Evolutionary conservation across 805 yeast species (phyloP).

Genomic region (Cyberlindnera suaveolens): DNA sequence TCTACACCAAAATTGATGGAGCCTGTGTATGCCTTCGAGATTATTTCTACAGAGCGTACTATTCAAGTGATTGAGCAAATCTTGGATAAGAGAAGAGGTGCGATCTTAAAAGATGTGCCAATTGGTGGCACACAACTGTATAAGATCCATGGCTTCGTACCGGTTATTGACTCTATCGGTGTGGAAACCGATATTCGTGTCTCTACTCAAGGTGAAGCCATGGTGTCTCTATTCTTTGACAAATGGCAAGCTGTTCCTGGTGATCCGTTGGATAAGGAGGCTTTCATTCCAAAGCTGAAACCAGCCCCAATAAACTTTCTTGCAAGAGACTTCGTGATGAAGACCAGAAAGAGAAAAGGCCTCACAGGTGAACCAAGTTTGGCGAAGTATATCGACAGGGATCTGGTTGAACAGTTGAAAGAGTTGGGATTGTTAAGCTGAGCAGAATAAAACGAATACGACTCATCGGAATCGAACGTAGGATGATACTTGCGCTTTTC

Average conservation of each 20-base stretch:
- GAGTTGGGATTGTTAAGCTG: conserved; percentile 36
- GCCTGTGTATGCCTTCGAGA: conserved; percentile 62
- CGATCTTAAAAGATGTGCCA: conserved; percentile 38
- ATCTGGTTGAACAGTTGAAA: conserved; percentile 45
- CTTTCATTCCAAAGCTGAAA: conserved; percentile 58
- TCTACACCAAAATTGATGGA: conserved; percentile 79
- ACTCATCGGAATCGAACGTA: background rate
- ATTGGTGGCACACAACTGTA: conserved; percentile 71
- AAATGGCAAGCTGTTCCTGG: conserved; percentile 85
- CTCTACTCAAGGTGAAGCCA: conserved; percentile 72
- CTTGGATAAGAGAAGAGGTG: conserved; percentile 67
- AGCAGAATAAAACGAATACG: background rate
- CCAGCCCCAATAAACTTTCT: conserved; percentile 67
- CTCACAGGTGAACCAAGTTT: conserved; percentile 65
- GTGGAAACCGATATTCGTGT: conserved; percentile 80
- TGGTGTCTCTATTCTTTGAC: conserved; percentile 57
- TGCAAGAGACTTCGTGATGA: conserved; percentile 84
- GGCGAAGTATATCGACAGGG: conserved; percentile 59
- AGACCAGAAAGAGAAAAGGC: conserved; percentile 87
- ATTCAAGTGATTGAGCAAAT: conserved; percentile 42
- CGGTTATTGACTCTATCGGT: conserved; percentile 88
- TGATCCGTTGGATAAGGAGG: conserved; percentile 72
- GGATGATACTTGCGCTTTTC: background rate
- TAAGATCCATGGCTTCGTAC: conserved; percentile 57
- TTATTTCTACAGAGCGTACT: conserved; percentile 46